Evolutionary conservation across 2,329 filamentous ascomycete species (phyloP), one percentile per base, ranked within the genome.

Genomic region (Colletotrichum cereale): DNA sequence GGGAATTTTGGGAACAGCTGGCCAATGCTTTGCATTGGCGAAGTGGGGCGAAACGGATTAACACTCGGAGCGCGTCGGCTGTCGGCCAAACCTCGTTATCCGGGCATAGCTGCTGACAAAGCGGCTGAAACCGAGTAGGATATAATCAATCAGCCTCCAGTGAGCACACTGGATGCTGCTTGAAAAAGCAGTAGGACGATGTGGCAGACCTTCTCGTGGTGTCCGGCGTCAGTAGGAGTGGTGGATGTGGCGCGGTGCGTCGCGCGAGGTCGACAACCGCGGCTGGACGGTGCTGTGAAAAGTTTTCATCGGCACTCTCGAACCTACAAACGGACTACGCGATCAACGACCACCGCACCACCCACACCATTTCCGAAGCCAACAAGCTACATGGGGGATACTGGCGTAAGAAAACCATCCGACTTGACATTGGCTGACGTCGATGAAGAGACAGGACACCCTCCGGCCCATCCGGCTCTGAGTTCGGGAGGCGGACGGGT

Each of bases 1-100:
- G 42, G 42, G 42, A 44, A 44, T 21, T 18, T 44, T 44, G 7
- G 42, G 14, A 8, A 44, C 42, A 44, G 42, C 42, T n/a, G 18
- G 50, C 31, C 31, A 38, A 58, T 66, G 53, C 34, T 58, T 67
- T 57, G 65, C 57, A 67, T 62, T 62, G 57, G 65, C 65, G 50
- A 67, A 67, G 50, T 57, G 50, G 65, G 57, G 65, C 38, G 34
- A 38, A 24, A 26, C 64, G 57, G 65, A 57, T 67, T 31, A 62
- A 62, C 38, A 61, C 4, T 42, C 24, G 36, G 52, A 63, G 50
- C 58, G 40, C 47, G 16, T 67, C 64, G 47, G n/a, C n/a, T n/a
- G n/a, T n/a, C n/a, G n/a, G n/a, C n/a, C n/a, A n/a, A n/a, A n/a
- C n/a, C n/a, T n/a, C n/a, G n/a, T n/a, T n/a, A n/a, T n/a, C n/a